phyloP scores from a whole-genome alignment of 495 filamentous ascomycete genomes.

The Apiosordaria backusii region DNA sequence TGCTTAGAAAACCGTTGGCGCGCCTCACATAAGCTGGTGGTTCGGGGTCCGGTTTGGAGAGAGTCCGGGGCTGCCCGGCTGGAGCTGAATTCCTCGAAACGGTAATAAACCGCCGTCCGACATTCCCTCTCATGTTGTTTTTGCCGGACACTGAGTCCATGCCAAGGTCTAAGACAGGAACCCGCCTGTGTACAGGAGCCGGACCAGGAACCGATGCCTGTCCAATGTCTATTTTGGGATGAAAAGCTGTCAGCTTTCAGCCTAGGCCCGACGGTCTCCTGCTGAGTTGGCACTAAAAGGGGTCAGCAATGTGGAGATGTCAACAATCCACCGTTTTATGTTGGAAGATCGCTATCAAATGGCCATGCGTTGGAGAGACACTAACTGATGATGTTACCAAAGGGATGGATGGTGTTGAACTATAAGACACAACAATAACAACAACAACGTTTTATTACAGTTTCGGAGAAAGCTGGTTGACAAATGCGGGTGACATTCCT shows the following conservation, averaged over 20 bases:
- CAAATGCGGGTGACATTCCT: background rate
- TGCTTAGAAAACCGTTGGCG: background rate
- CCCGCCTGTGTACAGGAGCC: background rate
- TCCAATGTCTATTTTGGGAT: background rate
- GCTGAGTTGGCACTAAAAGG: background rate
- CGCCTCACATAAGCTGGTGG: background rate
- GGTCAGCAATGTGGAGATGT: background rate
- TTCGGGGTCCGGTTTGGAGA: conserved; percentile 34
- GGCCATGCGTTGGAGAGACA: background rate
- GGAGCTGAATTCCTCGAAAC: background rate
- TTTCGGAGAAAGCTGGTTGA: background rate
- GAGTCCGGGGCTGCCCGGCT: conserved; percentile 23
- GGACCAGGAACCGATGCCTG: background rate
- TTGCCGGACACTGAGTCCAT: conserved; percentile 4
- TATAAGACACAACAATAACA: too few relatives aligned
- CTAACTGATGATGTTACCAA: background rate
- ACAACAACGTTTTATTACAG: background rate
- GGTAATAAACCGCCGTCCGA: background rate
- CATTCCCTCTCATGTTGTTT: background rate
- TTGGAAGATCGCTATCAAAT: background rate
- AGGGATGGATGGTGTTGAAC: background rate
- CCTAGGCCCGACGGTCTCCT: background rate
- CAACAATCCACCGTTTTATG: background rate
- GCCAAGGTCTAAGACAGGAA: background rate
- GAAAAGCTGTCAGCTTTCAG: background rate